phyloP scores from a whole-genome alignment of 441 rosid genomes.

The Bocquillonia castaneifolia region DNA sequence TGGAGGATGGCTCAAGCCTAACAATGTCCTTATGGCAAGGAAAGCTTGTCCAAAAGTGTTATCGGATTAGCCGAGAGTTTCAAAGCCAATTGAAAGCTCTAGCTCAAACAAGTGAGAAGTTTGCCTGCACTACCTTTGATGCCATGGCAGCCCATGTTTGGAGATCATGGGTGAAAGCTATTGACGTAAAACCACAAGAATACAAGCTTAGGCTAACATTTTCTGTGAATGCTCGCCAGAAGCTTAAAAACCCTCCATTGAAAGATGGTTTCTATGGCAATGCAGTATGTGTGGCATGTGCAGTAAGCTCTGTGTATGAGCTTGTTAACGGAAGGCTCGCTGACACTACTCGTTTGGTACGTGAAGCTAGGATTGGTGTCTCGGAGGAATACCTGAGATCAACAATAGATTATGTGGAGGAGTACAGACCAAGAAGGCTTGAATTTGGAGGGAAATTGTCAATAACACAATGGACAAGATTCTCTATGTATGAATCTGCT shows the following conservation, averaged over 20 bases:
- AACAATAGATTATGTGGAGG: constrained; percentile 59
- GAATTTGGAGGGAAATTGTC: constrained; percentile 85
- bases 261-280: constrained; percentile 76
- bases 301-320: constrained; percentile 50
- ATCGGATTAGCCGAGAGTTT: constrained; percentile 58
- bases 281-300: constrained; percentile 75
- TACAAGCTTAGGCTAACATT: constrained; percentile 74
- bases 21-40: constrained; percentile 58
- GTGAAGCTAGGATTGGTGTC: constrained; percentile 51
- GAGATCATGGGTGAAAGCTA: constrained; percentile 89
- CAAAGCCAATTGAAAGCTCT: constrained; percentile 50
- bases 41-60: constrained; percentile 69
- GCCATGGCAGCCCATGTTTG: constrained; percentile 87
- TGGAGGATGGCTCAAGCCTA: constrained; percentile 65
- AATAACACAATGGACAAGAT: constrained; percentile 88
- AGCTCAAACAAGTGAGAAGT: constrained; percentile 42
- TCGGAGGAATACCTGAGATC: constrained; percentile 77
- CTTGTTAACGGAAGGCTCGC: constrained; percentile 43
- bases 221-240: constrained; percentile 69
- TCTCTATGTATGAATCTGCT: constrained; percentile 67
- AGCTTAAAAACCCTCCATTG: constrained; percentile 50
- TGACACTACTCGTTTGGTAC: constrained; percentile 51
- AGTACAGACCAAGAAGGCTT: constrained; percentile 60
- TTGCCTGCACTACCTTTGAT: constrained; percentile 63
- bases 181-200: constrained; percentile 63